These are phyloP conservation scores for Miscanthus sacchariflorus DNA, from an alignment of 202 grass and related monocot genomes.

Conservation along the genomic window DNA sequence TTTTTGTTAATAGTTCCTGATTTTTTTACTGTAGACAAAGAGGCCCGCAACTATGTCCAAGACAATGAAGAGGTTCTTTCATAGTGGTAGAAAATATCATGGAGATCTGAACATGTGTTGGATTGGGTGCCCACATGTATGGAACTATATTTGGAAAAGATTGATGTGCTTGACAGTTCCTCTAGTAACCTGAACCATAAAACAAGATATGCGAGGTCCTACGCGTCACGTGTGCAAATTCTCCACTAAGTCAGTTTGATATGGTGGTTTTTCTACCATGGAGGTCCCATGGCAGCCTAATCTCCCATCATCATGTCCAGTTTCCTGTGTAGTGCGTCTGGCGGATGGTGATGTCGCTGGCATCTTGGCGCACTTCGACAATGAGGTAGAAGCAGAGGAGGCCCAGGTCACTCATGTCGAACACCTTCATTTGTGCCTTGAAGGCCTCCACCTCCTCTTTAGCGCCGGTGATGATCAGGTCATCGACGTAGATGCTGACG, in stretches of 20 bases:
- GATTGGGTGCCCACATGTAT: background rate
- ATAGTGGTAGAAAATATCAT: background rate
- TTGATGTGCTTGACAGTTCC: background rate
- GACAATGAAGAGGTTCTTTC: background rate
- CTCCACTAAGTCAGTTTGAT: background rate
- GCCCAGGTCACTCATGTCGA: no score
- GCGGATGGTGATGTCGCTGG: no score
- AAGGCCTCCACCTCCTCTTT: no score
- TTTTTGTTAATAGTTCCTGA: background rate
- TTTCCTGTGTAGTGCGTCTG: no score
- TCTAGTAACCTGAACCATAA: background rate
- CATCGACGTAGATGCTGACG: no score
- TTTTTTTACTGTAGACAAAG: background rate
- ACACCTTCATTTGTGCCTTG: no score
- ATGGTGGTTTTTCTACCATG: background rate
- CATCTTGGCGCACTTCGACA: no score
- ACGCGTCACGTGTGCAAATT: background rate
- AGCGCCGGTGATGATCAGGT: no score
- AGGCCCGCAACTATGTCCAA: background rate
- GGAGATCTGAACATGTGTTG: background rate
- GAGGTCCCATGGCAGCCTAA: background rate
- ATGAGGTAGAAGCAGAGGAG: no score
- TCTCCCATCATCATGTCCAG: background rate
- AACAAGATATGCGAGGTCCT: background rate
- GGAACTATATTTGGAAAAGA: background rate